phyloP scores from a whole-genome alignment of 306 rosid genomes.

The Pyrus pyrifolia region DNA sequence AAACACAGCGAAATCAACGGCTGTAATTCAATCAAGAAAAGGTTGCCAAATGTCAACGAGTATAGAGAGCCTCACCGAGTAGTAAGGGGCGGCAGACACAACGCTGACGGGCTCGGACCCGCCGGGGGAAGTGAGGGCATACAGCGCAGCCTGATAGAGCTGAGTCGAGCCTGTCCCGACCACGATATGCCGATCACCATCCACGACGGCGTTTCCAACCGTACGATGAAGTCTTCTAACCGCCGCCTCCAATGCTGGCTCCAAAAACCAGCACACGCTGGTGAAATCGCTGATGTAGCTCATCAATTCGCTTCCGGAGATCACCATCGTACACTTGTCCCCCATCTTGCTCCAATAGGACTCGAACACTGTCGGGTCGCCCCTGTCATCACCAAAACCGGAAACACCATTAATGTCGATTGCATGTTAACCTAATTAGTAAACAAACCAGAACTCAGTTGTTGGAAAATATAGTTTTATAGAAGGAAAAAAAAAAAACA shows the following conservation, averaged over 20 bases:
- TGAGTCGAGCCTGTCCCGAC: conserved; percentile 77
- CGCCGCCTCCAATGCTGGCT: conserved; percentile 33
- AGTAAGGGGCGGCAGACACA: conserved; percentile 65
- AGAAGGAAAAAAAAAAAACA: too few relatives aligned
- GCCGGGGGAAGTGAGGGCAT: conserved; percentile 45
- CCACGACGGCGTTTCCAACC: conserved; percentile 54
- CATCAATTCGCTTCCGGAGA: conserved; percentile 45
- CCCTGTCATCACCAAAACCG: conserved; percentile 30
- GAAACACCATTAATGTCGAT: not conserved
- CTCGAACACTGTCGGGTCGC: conserved; percentile 46
- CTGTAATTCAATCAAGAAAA: not conserved
- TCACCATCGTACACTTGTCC: conserved; percentile 51
- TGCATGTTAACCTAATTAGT: not conserved
- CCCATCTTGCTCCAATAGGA: conserved; percentile 48
- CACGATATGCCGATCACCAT: conserved; percentile 37
- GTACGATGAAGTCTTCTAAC: conserved; percentile 44
- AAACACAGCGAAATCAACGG: not conserved
- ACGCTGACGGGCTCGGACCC: conserved; percentile 39
- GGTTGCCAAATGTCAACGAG: not conserved
- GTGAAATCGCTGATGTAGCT: conserved; percentile 41
- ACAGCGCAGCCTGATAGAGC: conserved; percentile 54
- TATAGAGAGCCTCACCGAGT: conserved; percentile 43
- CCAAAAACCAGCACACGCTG: conserved; percentile 59
- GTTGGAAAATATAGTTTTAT: not conserved
- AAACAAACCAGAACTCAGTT: not conserved